Evolutionary conservation across 2,329 filamentous ascomycete species (phyloP), one percentile per base, ranked within the genome.

Genomic region (Simplicillium aogashimaense): DNA sequence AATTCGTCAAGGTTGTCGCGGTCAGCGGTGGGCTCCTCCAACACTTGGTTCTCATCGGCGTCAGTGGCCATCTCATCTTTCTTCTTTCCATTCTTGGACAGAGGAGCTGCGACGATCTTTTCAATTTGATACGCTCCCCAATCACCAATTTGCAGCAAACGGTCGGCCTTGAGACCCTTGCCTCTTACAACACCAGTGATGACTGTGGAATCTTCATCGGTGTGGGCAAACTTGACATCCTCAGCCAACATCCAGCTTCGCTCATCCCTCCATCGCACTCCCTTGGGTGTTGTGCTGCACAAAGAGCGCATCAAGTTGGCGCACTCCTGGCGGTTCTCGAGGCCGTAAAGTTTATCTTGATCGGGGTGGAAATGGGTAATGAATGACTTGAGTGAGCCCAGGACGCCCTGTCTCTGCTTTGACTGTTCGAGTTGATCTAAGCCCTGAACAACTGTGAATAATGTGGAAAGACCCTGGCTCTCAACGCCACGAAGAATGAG

Each of bases 231-330:
- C 50, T 76, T 65, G 39, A 95, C 69, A 20, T 89, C 76, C 48
- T 98, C 92, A 4, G 90, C 78, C 42, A 95, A 66, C 82, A 98
- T 86, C 86, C 92, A 98, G 52, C 88, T 94, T 50, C 92, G 76
- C 48, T 95, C 87, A 39, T 98, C 92, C 51, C 92, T 78, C 92
- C 92, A 98, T 47, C 82, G 71, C n/a, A 98, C 77, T 1, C 92
- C 92, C 65, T 94, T 97, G 10, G 92, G 90, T 34, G 83, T 88
- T 29, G 84, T 87, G 47, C 81, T 95, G 69, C 92, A 98, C 13
- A 98, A 67, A 20, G 88, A 90, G 39, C 94, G 78, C 61, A 97
- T 84, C 30, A 94, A 69, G 57, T 95, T 97, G 38, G 87, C 78
- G 57, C 86, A 90, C 58, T 98, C 92, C 56, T 95, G 88, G 55